Base-by-base conservation (phyloP, 2,329 filamentous ascomycete genomes). In the Torrubiellomyces zombiae region DNA sequence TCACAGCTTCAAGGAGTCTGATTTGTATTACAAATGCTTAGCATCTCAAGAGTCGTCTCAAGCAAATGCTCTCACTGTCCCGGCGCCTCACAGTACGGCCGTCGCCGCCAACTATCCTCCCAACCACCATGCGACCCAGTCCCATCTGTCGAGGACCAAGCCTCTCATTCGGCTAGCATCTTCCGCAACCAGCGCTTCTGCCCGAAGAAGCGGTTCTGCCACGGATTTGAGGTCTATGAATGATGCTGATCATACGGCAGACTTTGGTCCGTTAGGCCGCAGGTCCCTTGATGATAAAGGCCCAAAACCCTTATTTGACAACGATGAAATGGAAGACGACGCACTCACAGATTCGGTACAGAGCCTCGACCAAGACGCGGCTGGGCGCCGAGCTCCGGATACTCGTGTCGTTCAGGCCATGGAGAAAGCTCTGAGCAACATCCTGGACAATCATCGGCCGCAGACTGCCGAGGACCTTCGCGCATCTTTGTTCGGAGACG, bases 1-100 rank as follows among this genome's bases (percentile, higher is more conserved):
- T 34, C 72, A 77, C 11, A 70, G 68, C 12, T 98, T 98, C 56
- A 92, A 85, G 43, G 79, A 74, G 38, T 93, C 89, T 0, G 89
- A 95, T 42, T 52, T 98, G 1, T 98, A 83, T 47, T 95, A 89
- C 58, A 98, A 98, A 47, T 94, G 85, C 45, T 61, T 98, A 2
- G 82, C 86, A 6, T 79, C 86, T 9, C 81, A 92, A 40, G 83
- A 93, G 50, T 63, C 68, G 20, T 60, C 66, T 2, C 58, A 43
- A 24, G 29, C 38, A 6, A 45, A 45, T 15, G 29, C n/a, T n/a
- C n/a, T n/a, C n/a, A n/a, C n/a, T n/a, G n/a, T n/a, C n/a, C n/a
- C n/a, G n/a, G n/a, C n/a, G n/a, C n/a, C n/a, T n/a, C n/a, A n/a
- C n/a, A 28, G 28, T 18, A 20, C 28, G 3, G 33, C 39, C 9